Evolutionary conservation across 1,139 yeast species (phyloP).

Genomic region (Hanseniaspora sp.): DNA sequence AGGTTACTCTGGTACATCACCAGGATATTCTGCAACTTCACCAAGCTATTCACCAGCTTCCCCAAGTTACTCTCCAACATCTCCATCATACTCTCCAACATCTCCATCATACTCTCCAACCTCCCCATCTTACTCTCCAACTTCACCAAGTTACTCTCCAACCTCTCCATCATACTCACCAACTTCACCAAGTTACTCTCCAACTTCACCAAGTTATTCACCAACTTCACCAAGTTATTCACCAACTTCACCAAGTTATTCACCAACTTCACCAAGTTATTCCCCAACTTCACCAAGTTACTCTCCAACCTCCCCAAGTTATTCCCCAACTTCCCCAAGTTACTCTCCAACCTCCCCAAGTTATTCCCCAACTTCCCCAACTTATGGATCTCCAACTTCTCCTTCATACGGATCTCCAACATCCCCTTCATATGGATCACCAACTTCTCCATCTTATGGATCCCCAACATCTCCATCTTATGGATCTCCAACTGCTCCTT

Average conservation of each 20-base stretch:
- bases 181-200: constrained; percentile 54
- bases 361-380: constrained; percentile 50
- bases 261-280: constrained; percentile 52
- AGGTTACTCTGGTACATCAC: constrained; percentile 59
- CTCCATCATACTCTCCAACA: constrained; percentile 67
- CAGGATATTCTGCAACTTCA: constrained; percentile 57
- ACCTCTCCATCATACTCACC: constrained; percentile 71
- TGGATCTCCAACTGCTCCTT: constrained; percentile 47
- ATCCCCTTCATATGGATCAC: constrained; percentile 44
- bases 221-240: constrained; percentile 57
- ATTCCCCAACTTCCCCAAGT: constrained; percentile 51
- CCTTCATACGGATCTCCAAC: constrained; percentile 48
- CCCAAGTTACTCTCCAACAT: constrained; percentile 62
- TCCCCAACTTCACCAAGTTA: constrained; percentile 52
- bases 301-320: constrained; percentile 49
- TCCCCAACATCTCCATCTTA: constrained; percentile 50
- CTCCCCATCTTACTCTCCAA: constrained; percentile 53
- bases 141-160: constrained; percentile 60
- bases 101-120: constrained; percentile 65
- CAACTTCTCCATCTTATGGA: constrained; percentile 53
- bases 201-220: constrained; percentile 52
- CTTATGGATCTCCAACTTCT: constrained; percentile 44
- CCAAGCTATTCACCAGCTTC: constrained; percentile 67
- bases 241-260: constrained; percentile 51
- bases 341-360: constrained; percentile 47